A percentile compares a stretch with the other conserved stretches of the same genome.
Evolutionary conservation across 2,329 filamentous ascomycete species (phyloP).

Genomic region (Eutypa lata): DNA sequence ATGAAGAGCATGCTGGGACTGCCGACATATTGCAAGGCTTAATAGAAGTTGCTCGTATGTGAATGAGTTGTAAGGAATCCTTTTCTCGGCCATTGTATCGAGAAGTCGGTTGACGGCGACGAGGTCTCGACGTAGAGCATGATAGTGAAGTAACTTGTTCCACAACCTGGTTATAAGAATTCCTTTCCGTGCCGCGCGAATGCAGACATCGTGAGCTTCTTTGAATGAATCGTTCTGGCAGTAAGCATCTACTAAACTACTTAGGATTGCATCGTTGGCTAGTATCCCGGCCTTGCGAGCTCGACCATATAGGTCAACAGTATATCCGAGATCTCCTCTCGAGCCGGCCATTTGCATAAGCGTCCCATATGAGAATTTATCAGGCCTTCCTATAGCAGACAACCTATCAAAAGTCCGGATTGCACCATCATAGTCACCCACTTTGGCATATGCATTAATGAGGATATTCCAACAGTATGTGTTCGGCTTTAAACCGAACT

Average conservation of each 20-base stretch:
- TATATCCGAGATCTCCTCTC: conserved; percentile 69
- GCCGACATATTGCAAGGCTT: conserved; percentile 46
- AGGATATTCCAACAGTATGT: conserved; percentile 71
- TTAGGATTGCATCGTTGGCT: conserved; percentile 56
- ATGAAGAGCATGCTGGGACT: conserved; percentile 47
- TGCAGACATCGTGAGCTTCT: conserved; percentile 58
- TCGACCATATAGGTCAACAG: conserved; percentile 61
- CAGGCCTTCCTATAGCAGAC: conserved; percentile 46
- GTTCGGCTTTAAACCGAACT: conserved; percentile 56
- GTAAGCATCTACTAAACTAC: conserved; percentile 65
- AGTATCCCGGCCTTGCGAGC: conserved; percentile 53
- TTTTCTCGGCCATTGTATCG: conserved; percentile 43
- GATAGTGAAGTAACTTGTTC: conserved; percentile 72
- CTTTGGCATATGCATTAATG: conserved; percentile 66
- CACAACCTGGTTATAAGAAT: conserved; percentile 63
- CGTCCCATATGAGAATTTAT: conserved; percentile 65
- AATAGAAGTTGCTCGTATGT: conserved; percentile 50
- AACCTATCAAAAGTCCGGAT: conserved; percentile 63
- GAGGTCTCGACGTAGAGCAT: conserved; percentile 60
- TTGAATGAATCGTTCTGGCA: conserved; percentile 52
- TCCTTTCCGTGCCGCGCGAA: conserved; percentile 49
- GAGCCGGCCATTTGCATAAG: conserved; percentile 70
- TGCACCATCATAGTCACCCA: conserved; percentile 64
- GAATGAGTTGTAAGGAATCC: conserved; percentile 44
- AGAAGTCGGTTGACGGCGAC: conserved; percentile 47